A percentile compares a stretch with the other conserved stretches of the same genome.
Conservation (phyloP, 78 protist genomes). For the Speleostelium caveatum region DNA sequence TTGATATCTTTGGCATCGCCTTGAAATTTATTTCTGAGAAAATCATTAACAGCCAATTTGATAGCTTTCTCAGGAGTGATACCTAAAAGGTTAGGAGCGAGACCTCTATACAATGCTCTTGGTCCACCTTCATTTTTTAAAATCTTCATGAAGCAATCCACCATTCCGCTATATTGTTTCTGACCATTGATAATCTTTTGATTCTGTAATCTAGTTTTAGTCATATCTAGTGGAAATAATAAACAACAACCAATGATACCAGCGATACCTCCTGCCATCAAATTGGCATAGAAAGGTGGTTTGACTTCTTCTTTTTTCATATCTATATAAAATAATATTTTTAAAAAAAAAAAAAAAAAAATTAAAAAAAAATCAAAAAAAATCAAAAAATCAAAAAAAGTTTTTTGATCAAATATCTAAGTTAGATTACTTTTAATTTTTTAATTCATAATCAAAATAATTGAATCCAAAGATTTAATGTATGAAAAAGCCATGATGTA, state of each 20-base stretch:
- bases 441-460: too few relatives aligned
- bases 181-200: slow-evolving; percentile 60
- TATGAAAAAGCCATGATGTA: too few relatives aligned
- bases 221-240: slow-evolving; percentile 86
- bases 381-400: too few relatives aligned
- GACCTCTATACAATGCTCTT: slow-evolving; percentile 61
- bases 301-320: not conserved
- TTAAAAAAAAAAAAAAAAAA: too few relatives aligned
- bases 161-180: slow-evolving; percentile 21
- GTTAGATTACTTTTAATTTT: too few relatives aligned
- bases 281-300: slow-evolving; percentile 61
- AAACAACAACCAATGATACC: slow-evolving; percentile 83
- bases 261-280: slow-evolving; percentile 80
- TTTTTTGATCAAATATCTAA: too few relatives aligned
- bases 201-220: slow-evolving; percentile 88
- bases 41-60: slow-evolving; percentile 86
- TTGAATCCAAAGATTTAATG: too few relatives aligned
- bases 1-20: slow-evolving; percentile 37
- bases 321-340: not conserved
- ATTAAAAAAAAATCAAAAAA: too few relatives aligned
- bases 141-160: slow-evolving; percentile 82
- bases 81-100: slow-evolving; percentile 63
- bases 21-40: slow-evolving; percentile 47
- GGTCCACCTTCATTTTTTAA: slow-evolving; percentile 65
- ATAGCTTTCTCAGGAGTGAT: slow-evolving; percentile 91